Conservation (phyloP, 1,284 basidiomycete species). For the Wallemia hederae region DNA sequence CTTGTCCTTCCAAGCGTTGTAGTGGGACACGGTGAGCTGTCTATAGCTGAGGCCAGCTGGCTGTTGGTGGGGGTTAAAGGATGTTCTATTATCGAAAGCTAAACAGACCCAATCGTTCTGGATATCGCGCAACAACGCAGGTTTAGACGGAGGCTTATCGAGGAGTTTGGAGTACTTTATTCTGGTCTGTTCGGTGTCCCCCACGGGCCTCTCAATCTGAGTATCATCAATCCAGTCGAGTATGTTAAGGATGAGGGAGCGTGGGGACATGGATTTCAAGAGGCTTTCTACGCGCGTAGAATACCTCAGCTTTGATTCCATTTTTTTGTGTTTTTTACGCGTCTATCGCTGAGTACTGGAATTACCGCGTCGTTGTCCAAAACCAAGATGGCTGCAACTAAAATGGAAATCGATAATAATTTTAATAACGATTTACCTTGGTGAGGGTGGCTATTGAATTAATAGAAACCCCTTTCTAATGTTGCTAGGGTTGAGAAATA, state of each 20-base stretch:
- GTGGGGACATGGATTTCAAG: neutral
- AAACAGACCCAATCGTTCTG: neutral
- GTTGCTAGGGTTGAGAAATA: constrained; percentile 72
- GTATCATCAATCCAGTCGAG: neutral
- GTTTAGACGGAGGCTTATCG: neutral
- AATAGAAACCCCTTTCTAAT: neutral
- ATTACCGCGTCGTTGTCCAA: neutral
- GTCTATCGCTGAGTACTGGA: no score
- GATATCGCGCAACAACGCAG: neutral
- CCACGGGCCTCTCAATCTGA: neutral
- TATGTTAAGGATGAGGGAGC: neutral
- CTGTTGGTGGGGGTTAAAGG: neutral
- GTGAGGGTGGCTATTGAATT: neutral
- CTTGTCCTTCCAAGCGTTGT: neutral
- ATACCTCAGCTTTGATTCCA: no score
- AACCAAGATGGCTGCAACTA: neutral
- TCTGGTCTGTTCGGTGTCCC: neutral
- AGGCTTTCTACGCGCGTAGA: neutral
- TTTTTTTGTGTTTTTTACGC: no score
- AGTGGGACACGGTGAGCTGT: neutral
- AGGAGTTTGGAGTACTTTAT: neutral
- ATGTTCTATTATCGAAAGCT: neutral
- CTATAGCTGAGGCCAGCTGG: neutral
- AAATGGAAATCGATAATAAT: neutral
- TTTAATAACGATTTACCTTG: neutral